Percentiles rank a stretch among this genome's conserved stretches.
phyloP scores from a whole-genome alignment of 2,329 filamentous ascomycete genomes.

The Colletotrichum sp. region DNA sequence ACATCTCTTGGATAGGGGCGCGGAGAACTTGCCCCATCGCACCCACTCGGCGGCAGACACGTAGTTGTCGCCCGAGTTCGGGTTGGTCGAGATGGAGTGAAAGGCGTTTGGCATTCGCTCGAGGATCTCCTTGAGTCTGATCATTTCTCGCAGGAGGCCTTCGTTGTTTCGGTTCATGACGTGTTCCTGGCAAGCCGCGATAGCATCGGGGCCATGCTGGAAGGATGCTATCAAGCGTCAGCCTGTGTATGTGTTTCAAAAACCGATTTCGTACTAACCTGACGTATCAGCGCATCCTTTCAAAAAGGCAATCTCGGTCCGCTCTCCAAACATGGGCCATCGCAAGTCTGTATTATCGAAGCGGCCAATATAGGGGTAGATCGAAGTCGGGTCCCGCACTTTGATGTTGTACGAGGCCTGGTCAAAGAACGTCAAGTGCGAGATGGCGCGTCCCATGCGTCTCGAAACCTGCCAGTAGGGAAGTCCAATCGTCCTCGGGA shows the following conservation, averaged over 20 bases:
- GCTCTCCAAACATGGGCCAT: conserved; percentile 59
- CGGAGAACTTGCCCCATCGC: conserved; percentile 55
- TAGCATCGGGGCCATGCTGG: conserved; percentile 54
- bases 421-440: conserved; percentile 57
- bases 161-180: conserved; percentile 59
- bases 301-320: conserved; percentile 54
- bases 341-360: conserved; percentile 59
- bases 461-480: conserved; percentile 55
- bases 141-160: conserved; percentile 52
- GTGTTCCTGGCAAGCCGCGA: conserved; percentile 56
- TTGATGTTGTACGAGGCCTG: conserved; percentile 59
- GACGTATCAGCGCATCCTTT: conserved; percentile 54
- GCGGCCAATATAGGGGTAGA: conserved; percentile 52
- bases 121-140: conserved; percentile 56
- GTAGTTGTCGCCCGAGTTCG: conserved; percentile 54
- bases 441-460: conserved; percentile 55
- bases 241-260: background rate
- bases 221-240: conserved; percentile 42
- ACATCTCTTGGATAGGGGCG: conserved; percentile 53
- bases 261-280: conserved; percentile 25
- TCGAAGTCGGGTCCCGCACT: conserved; percentile 51
- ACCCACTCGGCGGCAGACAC: conserved; percentile 52
- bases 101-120: conserved; percentile 59
- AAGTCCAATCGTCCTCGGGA: conserved; percentile 52
- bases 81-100: conserved; percentile 57